phyloP scores from a whole-genome alignment of 768 basidiomycete species.

The Sporobolomyces pararoseus region DNA sequence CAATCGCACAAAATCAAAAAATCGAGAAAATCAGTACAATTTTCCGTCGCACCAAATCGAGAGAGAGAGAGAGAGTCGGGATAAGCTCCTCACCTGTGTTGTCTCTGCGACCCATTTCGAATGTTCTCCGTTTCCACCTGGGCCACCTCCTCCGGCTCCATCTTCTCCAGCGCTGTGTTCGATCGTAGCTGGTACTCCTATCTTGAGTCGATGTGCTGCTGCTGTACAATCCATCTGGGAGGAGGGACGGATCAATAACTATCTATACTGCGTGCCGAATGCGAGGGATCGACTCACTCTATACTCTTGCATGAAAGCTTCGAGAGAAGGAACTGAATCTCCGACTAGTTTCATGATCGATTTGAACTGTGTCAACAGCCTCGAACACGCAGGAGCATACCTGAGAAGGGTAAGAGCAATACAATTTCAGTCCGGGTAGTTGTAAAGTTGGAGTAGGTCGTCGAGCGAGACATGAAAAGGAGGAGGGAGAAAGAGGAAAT shows the following conservation, averaged over 20 bases:
- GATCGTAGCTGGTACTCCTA: slow-evolving; percentile 93
- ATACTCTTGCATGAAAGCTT: slow-evolving; percentile 87
- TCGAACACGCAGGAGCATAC: slow-evolving; percentile 93
- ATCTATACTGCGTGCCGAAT: no score
- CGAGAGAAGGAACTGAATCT: slow-evolving; percentile 77
- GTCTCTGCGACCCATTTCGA: slow-evolving; percentile 98
- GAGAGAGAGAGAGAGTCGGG: slow-evolving; percentile 17
- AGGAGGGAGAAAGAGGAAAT: neutral
- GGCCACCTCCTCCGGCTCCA: neutral
- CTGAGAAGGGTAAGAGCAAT: no score
- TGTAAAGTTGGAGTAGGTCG: no score
- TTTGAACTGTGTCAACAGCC: slow-evolving; percentile 93
- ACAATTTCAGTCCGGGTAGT: no score
- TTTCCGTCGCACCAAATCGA: neutral
- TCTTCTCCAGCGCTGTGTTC: slow-evolving; percentile 88
- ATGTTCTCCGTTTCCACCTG: slow-evolving; percentile 59
- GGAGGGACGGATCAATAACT: no score
- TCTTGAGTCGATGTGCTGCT: slow-evolving; percentile 79
- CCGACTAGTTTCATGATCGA: slow-evolving; percentile 92
- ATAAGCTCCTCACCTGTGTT: slow-evolving; percentile 81
- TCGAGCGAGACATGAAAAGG: neutral
- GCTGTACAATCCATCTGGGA: slow-evolving; percentile 93
- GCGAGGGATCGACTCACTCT: slow-evolving; percentile 60
- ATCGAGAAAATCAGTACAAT: neutral
- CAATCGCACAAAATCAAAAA: no score